Base-by-base conservation (phyloP, 306 rosid species). In the Purshia tridentata region DNA sequence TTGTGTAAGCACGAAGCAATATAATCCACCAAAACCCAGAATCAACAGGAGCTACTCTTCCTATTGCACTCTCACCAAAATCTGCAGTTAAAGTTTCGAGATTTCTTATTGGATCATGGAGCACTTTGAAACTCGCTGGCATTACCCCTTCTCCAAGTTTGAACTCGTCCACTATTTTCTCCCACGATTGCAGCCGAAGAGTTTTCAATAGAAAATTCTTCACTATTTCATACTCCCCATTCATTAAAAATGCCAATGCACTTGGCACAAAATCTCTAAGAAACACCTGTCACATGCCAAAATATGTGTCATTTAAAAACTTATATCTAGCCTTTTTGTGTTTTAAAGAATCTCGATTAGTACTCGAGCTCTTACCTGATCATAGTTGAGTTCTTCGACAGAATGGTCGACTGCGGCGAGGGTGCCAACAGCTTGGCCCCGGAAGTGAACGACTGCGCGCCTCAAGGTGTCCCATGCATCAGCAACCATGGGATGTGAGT, bases 11-110 rank as follows among this genome's bases (percentile, higher is more conserved):
- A n/a, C 83, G 83, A 23, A 80, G 80, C 61, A 80, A 29, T 55
- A 80, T 80, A 23, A 80, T 80, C 83, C 83, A 80, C 80, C 83
- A 74, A 10, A 80, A 80, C 35, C 83, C 83, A 62, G 80, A 80
- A 62, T 80, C 83, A 48, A 80, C 83, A 9, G 83, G 83, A 64
- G 83, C 83, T 5, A 80, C 83, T 75, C 83, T 80, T 55, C 83
- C 83, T 40, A 80, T 80, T 63, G 83, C 83, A 18, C 73, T 75
- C 67, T 74, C 83, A 4, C 83, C 80, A 6, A 80, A 80, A 76
- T 80, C 83, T 29, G 76, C 83, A 19, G 61, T 49, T 20, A 80
- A 12, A 13, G 73, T 80, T 13, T 80, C 80, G 8, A 4, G 23
- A 48, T 80, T 75, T 70, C 76, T 64, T 40, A 54, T 41, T 4